phyloP scores from a whole-genome alignment of 108 stramenopile genomes.

The Epithemia pelagica region DNA sequence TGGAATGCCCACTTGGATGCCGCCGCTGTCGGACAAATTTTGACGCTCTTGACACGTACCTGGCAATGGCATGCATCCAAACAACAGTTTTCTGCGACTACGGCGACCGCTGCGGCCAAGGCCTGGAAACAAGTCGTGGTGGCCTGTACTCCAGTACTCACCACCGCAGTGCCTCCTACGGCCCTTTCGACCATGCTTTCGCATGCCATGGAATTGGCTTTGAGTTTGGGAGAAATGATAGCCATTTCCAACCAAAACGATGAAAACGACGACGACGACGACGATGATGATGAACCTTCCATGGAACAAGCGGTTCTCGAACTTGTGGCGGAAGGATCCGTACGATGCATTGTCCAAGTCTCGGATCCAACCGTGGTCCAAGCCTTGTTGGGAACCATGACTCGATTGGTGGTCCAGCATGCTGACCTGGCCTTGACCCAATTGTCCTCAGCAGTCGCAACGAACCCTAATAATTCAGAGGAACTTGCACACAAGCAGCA shows the following conservation, averaged over 20 bases:
- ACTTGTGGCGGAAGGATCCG: constrained; percentile 41
- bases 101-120: background rate
- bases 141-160: background rate
- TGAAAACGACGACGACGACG: no score
- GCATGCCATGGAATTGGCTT: no score
- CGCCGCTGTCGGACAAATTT: no score
- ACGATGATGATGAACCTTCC: constrained; percentile 6
- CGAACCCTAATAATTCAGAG: background rate
- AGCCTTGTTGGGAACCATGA: constrained; percentile 13
- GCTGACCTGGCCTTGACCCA: constrained; percentile 11
- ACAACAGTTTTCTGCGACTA: no score
- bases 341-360: constrained; percentile 31
- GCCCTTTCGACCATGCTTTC: no score
- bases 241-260: no score
- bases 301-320: constrained; percentile 32
- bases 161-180: no score
- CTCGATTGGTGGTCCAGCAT: constrained; percentile 25
- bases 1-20: no score
- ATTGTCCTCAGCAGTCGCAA: constrained; percentile 20
- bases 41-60: no score
- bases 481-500: constrained; percentile 6
- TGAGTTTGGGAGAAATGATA: no score
- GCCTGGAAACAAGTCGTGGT: constrained; percentile 6
- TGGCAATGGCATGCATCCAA: no score
- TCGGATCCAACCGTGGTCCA: constrained; percentile 6